These are phyloP conservation scores for Aspergillus olivimuriae DNA, from an alignment of 495 filamentous ascomycete genomes.

Conservation along the genomic window DNA sequence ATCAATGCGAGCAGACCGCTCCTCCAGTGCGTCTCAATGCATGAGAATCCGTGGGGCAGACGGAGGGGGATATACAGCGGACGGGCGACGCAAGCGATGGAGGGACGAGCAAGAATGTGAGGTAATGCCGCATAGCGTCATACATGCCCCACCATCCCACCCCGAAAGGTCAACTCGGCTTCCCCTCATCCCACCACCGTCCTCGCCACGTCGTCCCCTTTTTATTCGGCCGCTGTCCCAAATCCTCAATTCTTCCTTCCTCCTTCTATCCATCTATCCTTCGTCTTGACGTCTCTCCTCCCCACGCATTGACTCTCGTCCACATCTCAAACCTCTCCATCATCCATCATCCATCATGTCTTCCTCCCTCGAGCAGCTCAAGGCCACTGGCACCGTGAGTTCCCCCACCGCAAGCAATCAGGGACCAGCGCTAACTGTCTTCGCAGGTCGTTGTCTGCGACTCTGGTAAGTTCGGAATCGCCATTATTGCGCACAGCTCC, in stretches of 20 bases:
- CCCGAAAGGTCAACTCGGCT: constrained; percentile 6
- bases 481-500: not conserved
- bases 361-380: constrained; percentile 90
- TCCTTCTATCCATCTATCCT: constrained; percentile 14
- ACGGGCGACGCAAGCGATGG: constrained; percentile 2
- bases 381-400: constrained; percentile 88
- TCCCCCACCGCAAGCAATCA: constrained; percentile 17
- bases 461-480: constrained; percentile 65
- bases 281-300: constrained; percentile 6
- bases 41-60: no score
- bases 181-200: constrained; percentile 6
- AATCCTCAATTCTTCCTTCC: constrained; percentile 10
- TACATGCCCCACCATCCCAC: constrained; percentile 31
- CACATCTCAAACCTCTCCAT: not conserved
- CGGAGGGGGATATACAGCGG: no score
- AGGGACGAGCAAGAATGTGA: no score
- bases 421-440: constrained; percentile 1
- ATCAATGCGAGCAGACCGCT: no score
- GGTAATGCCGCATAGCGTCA: constrained; percentile 25
- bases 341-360: constrained; percentile 53
- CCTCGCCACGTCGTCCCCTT: constrained; percentile 23
- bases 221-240: constrained; percentile 18
- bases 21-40: no score
- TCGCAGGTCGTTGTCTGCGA: constrained; percentile 78
- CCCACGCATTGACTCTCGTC: constrained; percentile 4